Evolutionary conservation across 495 filamentous ascomycete genomes (phyloP), one percentile per base, ranked within the genome.

Genomic region (Podospora sp.): DNA sequence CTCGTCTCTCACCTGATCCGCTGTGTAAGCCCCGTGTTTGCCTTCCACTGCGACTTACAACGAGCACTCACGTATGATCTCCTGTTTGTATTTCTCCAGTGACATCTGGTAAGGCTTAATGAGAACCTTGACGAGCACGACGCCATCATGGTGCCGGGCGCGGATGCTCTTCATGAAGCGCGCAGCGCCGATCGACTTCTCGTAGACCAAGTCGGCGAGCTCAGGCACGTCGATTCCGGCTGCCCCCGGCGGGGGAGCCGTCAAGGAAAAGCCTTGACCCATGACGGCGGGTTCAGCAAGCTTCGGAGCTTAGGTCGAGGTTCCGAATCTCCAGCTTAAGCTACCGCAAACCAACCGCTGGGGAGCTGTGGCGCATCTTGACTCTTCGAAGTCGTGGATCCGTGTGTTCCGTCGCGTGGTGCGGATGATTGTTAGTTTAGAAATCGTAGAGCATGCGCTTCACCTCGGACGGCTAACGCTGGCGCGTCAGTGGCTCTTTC

Each of bases 101-200:
- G 90, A 85, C 84, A 96, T 87, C 63, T 86, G 85, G 68, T 85
- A 96, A 16, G 94, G 93, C 76, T 98, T 99, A 80, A 97, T 90
- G 63, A 96, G 90, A 16, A 97, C 89, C 80, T 97, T 98, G 73
- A 93, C 92, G 62, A 97, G 88, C 22, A 95, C 93, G 20, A 96
- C 80, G 57, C 96, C 95, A 84, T 97, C 90, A 57, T 89, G 89
- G 75, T 96, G 90, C 58, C 93, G 84, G 20, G 96, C 96, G 66
- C 94, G 87, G 68, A 98, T 93, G 69, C 90, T 94, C 79, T 98
- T 98, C 89, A 98, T 94, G 74, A 99, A 97, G 29, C 95, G 87
- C n/a, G 92, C 93, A 63, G 89, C 90, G 56, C 95, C 96, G 73
- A 98, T 88, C 18, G 93, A 91, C 78, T 90, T 94, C 78, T 99